Percentiles rank a stretch among this genome's conserved stretches.
These are phyloP conservation scores for Lactarius vividus DNA, from an alignment of 768 basidiomycete species.

Conservation along the genomic window DNA sequence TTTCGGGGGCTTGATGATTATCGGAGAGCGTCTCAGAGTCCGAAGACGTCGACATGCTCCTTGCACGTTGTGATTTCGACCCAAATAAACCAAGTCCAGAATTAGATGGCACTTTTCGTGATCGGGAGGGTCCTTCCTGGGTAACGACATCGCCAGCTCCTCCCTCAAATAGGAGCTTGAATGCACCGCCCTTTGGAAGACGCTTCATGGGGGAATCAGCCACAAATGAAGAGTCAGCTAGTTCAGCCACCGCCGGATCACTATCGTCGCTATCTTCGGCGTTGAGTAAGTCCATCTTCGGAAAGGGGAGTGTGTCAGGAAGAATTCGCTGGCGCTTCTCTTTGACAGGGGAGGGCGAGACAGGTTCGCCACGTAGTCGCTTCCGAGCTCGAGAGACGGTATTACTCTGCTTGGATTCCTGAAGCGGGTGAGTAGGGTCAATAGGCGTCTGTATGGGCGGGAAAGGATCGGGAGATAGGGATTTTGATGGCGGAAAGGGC, in stretches of 20 bases:
- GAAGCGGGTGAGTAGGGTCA: constrained; percentile 23
- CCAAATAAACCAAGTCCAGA: constrained; percentile 15
- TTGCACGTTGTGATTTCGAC: constrained; percentile 27
- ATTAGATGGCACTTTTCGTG: constrained; percentile 18
- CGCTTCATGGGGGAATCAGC: constrained; percentile 71
- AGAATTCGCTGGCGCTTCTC: constrained; percentile 63
- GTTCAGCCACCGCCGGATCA: constrained; percentile 35
- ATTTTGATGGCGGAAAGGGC: constrained; percentile 29
- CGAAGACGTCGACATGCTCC: constrained; percentile 26
- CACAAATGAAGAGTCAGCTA: constrained; percentile 50
- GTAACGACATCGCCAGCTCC: constrained; percentile 32
- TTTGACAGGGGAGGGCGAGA: constrained; percentile 79
- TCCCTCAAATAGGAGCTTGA: constrained; percentile 66
- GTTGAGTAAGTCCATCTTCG: constrained; percentile 33
- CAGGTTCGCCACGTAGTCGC: constrained; percentile 76
- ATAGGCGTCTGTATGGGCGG: constrained; percentile 34
- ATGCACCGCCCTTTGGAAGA: constrained; percentile 53
- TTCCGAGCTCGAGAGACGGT: constrained; percentile 72
- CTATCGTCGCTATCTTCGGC: constrained; percentile 35
- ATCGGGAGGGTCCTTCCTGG: constrained; percentile 21
- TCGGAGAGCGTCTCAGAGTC: constrained; percentile 22
- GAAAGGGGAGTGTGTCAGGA: constrained; percentile 43
- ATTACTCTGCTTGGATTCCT: constrained; percentile 27
- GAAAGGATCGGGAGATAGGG: constrained; percentile 43
- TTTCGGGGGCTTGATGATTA: constrained; percentile 23